phyloP scores from a whole-genome alignment of 805 yeast genomes.

The Yarrowia osloensis region DNA sequence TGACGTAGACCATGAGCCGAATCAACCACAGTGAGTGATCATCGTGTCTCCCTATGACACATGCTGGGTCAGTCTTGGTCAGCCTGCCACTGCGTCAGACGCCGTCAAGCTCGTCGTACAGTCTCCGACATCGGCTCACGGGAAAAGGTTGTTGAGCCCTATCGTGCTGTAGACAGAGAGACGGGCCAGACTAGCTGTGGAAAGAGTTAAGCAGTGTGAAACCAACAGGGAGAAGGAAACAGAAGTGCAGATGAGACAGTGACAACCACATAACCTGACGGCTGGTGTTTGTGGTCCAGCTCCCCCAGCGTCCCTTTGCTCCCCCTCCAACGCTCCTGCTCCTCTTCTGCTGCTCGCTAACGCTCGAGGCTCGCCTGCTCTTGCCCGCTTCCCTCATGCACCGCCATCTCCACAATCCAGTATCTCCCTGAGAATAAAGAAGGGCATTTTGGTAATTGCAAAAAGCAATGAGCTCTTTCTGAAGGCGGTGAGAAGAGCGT shows the following conservation, averaged over 20 bases:
- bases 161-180: not conserved
- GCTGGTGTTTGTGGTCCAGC: no score
- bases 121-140: constrained; percentile 15
- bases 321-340: not conserved
- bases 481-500: not conserved
- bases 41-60: no score
- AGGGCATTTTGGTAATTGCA: not conserved
- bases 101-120: constrained; percentile 2
- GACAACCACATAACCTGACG: no score
- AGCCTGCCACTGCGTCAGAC: not conserved
- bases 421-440: constrained; percentile 6
- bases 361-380: not conserved
- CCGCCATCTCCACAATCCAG: constrained; percentile 1
- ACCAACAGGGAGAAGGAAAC: not conserved
- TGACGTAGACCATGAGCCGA: no score
- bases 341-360: not conserved
- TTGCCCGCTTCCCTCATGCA: not conserved
- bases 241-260: not conserved
- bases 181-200: not conserved
- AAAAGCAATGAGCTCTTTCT: not conserved
- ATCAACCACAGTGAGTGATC: no score
- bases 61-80: not conserved
- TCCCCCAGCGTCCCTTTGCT: no score
- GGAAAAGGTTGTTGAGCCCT: constrained; percentile 18
- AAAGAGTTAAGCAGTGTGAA: not conserved